Evolutionary conservation across 192 early-diverging fungal species (phyloP).

Genomic region (Linnemannia hyalina): DNA sequence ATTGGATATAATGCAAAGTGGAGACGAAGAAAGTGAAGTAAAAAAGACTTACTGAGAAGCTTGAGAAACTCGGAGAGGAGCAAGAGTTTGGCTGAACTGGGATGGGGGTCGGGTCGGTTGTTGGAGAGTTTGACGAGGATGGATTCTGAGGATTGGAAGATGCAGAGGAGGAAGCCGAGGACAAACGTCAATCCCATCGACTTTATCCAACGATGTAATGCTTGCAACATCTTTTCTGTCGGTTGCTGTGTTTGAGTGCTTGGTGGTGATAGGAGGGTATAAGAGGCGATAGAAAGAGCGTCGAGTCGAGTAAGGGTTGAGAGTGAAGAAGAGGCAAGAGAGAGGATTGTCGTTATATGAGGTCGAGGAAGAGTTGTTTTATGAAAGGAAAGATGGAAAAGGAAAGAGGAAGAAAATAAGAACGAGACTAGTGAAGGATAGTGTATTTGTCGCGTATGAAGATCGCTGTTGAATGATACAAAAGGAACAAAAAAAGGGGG

Average conservation of each 20-base stretch:
- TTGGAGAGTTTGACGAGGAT: conserved; percentile 53
- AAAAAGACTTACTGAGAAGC: conserved; percentile 39
- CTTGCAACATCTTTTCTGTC: neutral
- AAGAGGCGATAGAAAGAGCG: neutral
- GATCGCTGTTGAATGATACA: no score
- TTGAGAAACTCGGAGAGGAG: conserved; percentile 55
- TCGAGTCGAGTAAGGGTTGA: neutral
- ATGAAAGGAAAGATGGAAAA: neutral
- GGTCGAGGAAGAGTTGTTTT: neutral
- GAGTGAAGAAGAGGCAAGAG: neutral
- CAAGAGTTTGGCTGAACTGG: conserved; percentile 50
- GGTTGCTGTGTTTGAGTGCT: neutral
- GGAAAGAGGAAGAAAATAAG: neutral
- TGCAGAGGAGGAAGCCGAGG: conserved; percentile 53
- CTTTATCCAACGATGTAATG: conserved; percentile 10
- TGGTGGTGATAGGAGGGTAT: neutral
- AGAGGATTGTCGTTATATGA: neutral
- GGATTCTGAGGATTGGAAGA: conserved; percentile 58
- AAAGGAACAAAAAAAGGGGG: no score
- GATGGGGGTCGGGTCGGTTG: conserved; percentile 54
- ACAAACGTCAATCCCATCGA: conserved; percentile 51
- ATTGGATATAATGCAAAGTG: no score
- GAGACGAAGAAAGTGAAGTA: neutral
- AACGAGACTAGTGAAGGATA: neutral
- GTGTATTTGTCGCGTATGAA: neutral